A percentile compares a stretch with the other conserved stretches of the same genome.
phyloP scores from a whole-genome alignment of 75 land plant genomes.

The Picea glauca region DNA sequence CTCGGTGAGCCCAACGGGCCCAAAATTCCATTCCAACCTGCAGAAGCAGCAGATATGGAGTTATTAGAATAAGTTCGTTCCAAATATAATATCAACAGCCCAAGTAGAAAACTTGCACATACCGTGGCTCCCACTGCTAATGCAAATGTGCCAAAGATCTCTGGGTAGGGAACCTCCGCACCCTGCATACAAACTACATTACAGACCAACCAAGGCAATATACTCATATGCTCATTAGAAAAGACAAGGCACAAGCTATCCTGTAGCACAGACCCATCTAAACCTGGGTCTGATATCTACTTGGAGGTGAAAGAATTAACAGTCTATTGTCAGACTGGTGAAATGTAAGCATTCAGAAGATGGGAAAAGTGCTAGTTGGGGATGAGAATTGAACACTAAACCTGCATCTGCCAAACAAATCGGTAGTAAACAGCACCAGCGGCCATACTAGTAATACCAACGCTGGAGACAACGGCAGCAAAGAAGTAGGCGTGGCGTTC shows the following conservation, averaged over 20 bases:
- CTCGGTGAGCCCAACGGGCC: constrained; percentile 93
- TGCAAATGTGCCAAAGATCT: constrained; percentile 23
- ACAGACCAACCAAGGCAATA: neutral
- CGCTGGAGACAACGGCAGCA: constrained; percentile 35
- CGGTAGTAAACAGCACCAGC: constrained; percentile 26
- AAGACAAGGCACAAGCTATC: too few relatives aligned
- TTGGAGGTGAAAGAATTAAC: too few relatives aligned
- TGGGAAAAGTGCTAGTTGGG: neutral
- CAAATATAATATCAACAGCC: neutral
- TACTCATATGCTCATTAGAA: too few relatives aligned
- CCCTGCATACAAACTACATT: neutral
- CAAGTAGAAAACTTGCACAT: neutral
- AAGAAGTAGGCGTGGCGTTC: constrained; percentile 1
- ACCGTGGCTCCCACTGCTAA: constrained; percentile 26
- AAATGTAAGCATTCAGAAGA: neutral
- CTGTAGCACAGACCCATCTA: too few relatives aligned
- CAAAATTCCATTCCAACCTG: constrained; percentile 98
- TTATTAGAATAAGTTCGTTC: too few relatives aligned
- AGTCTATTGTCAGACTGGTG: too few relatives aligned
- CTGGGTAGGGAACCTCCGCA: constrained; percentile 17
- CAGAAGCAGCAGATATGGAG: neutral
- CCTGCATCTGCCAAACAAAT: constrained; percentile 32
- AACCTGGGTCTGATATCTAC: too few relatives aligned
- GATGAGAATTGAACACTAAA: neutral
- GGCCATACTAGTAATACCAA: constrained; percentile 32